Evolutionary conservation across 2,329 filamentous ascomycete genomes (phyloP), one percentile per base, ranked within the genome.

Genomic region (Xylariaceae sp.): DNA sequence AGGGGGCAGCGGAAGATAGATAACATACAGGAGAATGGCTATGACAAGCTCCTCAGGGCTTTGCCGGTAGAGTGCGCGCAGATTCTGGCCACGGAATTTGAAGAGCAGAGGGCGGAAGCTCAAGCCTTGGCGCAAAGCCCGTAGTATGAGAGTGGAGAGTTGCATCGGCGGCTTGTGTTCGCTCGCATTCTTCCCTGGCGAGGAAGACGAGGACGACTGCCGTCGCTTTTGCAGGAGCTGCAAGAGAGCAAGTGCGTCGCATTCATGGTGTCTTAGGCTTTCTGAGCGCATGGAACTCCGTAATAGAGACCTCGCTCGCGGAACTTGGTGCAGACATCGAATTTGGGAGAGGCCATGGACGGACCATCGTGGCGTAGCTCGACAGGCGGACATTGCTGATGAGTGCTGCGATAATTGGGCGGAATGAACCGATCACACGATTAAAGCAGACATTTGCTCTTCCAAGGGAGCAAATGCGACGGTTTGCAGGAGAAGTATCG

Each of bases 11-110:
- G 36, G 22, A 13, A 30, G 21, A 42, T 18, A 32, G 16, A 42
- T 19, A 21, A 56, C 73, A 41, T 68, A 77, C 75, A 75, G 62
- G 10, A 68, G 51, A n/a, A 77, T 57, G 1, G 73, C 74, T 19
- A 76, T 49, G 0, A 75, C 64, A 9, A 75, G 67, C 60, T 77
- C 75, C 30, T 72, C 72, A 2, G 76, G 76, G 55, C 71, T 76
- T 51, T 74, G 68, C 5, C 68, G 68, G 54, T 70, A 76, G 2
- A 76, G 62, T 2, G 55, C 65, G 30, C 66, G 69, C 36, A 77
- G 61, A 21, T 63, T 72, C 39, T 70, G 66, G 16, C 72, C 70
- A 12, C 68, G 67, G 44, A 76, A 70, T n/a, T 70, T 67, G n/a
- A 54, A 61, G 44, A 71, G 59, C 16, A 76, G 53, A 6, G 67